A percentile compares a stretch with the other conserved stretches of the same genome.
These are phyloP conservation scores for Penicillium sp. DNA, from an alignment of 2,329 filamentous ascomycete genomes.

Conservation along the genomic window DNA sequence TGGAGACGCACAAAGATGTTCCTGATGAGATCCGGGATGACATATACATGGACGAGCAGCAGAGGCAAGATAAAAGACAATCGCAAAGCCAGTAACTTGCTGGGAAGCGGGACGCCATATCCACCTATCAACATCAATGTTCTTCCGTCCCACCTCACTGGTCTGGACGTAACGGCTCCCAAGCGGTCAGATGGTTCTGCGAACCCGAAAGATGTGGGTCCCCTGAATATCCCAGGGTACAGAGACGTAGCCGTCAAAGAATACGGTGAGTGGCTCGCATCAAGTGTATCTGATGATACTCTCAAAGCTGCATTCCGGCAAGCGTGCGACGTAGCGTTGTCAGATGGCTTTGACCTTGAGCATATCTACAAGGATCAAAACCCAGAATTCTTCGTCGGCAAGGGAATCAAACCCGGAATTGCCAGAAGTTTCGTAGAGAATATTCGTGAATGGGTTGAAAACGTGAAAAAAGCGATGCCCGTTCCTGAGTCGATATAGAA, in stretches of 20 bases:
- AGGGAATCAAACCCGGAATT: slow-evolving; percentile 15
- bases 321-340: slow-evolving; percentile 13
- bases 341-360: slow-evolving; percentile 18
- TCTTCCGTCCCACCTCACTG: slow-evolving; percentile 7
- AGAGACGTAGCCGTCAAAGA: slow-evolving; percentile 18
- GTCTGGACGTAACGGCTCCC: not conserved
- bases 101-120: slow-evolving; percentile 3
- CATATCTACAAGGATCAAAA: slow-evolving; percentile 16
- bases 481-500: slow-evolving; percentile 11
- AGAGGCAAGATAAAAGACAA: slow-evolving; percentile 13
- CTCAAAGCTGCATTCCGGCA: slow-evolving; percentile 18
- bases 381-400: slow-evolving; percentile 14
- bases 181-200: not conserved
- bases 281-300: slow-evolving; percentile 10
- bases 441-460: slow-evolving; percentile 14
- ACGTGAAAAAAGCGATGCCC: slow-evolving; percentile 14
- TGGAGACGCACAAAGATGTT: slow-evolving; percentile 14
- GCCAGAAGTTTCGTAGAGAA: slow-evolving; percentile 16
- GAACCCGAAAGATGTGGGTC: slow-evolving; percentile 3
- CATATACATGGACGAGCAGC: slow-evolving; percentile 14
- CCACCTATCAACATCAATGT: slow-evolving; percentile 15
- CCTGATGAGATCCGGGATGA: slow-evolving; percentile 14
- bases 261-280: slow-evolving; percentile 19
- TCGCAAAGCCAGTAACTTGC: slow-evolving; percentile 7
- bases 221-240: slow-evolving; percentile 11